phyloP scores from a whole-genome alignment of 106 monocot genomes.

The Dendrobium huoshanense region DNA sequence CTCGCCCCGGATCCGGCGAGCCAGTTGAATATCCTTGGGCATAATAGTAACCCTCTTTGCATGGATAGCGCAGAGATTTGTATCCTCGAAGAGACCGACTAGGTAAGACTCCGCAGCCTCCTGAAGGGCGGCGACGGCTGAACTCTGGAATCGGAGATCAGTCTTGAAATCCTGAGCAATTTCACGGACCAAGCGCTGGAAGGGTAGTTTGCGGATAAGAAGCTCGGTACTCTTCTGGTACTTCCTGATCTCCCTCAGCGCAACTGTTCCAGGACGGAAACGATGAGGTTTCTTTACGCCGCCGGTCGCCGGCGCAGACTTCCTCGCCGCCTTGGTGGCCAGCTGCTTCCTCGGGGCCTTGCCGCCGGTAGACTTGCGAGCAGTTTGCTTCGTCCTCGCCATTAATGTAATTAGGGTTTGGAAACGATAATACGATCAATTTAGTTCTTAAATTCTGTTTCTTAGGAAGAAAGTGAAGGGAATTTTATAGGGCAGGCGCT shows the following conservation, averaged over 20 bases:
- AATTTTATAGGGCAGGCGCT: too few relatives aligned
- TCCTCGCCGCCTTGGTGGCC: conserved; percentile 31
- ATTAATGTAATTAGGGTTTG: background rate
- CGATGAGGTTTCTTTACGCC: conserved; percentile 20
- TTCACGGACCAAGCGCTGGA: conserved; percentile 24
- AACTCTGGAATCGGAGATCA: conserved; percentile 15
- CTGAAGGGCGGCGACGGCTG: conserved; percentile 10
- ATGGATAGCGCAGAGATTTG: conserved; percentile 15
- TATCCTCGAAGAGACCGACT: conserved; percentile 14
- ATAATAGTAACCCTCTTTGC: conserved; percentile 16
- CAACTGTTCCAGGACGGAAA: too few relatives aligned
- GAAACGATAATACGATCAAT: too few relatives aligned
- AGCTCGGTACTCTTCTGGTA: too few relatives aligned
- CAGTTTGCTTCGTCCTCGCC: conserved; percentile 4
- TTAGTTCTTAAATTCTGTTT: too few relatives aligned
- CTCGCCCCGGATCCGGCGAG: conserved; percentile 8
- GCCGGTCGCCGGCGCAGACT: conserved; percentile 34
- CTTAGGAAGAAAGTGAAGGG: too few relatives aligned
- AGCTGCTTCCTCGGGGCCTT: conserved; percentile 22
- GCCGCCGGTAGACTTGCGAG: too few relatives aligned
- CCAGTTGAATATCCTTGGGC: conserved; percentile 17
- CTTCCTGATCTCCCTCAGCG: too few relatives aligned
- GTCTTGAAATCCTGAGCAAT: conserved; percentile 54
- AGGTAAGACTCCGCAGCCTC: conserved; percentile 15
- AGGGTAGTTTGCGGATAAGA: background rate